These are phyloP conservation scores for Sporothrix euskadiensis DNA, from an alignment of 2,329 filamentous ascomycete species.

Conservation along the genomic window DNA sequence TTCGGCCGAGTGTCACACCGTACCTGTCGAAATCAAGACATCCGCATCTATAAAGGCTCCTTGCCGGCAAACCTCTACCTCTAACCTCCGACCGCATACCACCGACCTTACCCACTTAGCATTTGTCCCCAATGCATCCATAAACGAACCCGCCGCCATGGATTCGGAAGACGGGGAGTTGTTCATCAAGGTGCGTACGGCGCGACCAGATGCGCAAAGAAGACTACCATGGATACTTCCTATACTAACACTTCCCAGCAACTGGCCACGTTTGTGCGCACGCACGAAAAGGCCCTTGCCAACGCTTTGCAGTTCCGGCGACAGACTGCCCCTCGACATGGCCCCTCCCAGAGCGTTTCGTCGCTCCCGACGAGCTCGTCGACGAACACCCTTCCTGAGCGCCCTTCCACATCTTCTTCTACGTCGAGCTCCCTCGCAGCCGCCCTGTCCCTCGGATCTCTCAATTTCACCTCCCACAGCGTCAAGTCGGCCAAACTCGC, in stretches of 20 bases:
- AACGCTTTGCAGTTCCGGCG: slow-evolving; percentile 89
- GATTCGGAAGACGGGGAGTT: slow-evolving; percentile 86
- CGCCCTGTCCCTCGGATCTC: slow-evolving; percentile 80
- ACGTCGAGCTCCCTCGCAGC: slow-evolving; percentile 75
- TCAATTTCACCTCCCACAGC: slow-evolving; percentile 80
- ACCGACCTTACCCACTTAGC: slow-evolving; percentile 26
- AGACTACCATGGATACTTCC: neutral
- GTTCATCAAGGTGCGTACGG: slow-evolving; percentile 71
- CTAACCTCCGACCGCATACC: slow-evolving; percentile 24
- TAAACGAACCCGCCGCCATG: slow-evolving; percentile 58
- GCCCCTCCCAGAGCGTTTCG: slow-evolving; percentile 64
- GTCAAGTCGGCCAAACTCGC: slow-evolving; percentile 90
- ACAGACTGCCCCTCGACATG: slow-evolving; percentile 68
- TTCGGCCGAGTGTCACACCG: slow-evolving; percentile 25
- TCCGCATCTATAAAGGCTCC: slow-evolving; percentile 22
- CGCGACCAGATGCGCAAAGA: neutral
- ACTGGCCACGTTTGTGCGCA: slow-evolving; percentile 92
- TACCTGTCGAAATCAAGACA: slow-evolving; percentile 7
- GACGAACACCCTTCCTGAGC: slow-evolving; percentile 59
- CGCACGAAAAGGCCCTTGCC: slow-evolving; percentile 94
- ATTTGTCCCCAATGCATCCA: slow-evolving; percentile 48
- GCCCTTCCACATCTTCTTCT: slow-evolving; percentile 65
- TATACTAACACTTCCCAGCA: slow-evolving; percentile 60
- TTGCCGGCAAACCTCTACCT: neutral
- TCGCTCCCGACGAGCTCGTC: slow-evolving; percentile 50